Evolutionary conservation across 2,329 filamentous ascomycete species (phyloP), one percentile per base, ranked within the genome.

Genomic region (Pleoardoris graminearum): DNA sequence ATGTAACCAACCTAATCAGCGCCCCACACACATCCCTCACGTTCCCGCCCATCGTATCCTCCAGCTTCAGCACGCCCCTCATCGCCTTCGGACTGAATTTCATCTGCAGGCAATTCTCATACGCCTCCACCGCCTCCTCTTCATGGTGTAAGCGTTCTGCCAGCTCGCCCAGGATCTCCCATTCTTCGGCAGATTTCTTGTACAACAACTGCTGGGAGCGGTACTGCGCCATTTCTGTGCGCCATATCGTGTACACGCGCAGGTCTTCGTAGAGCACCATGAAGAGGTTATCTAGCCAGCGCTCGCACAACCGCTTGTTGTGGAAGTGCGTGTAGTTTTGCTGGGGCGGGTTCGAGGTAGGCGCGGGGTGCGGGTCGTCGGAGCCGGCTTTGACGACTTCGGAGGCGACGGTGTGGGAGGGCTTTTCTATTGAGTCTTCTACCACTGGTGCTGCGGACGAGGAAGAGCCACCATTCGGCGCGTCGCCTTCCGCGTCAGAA

Each of bases 181-280:
- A 99, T 72, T 99, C 94, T 62, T 96, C 91, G 1, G 93, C 89
- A 1, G 89, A 94, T 77, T 97, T 99, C 76, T 94, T 94, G 79
- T 97, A 99, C 61, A 95, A 88, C 74, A 96, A 87, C 57, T 93
- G 89, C 73, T 97, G 93, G 48, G 93, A 90, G 19, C 90, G 87
- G 71, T 92, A 97, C 72, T 97, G 93, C 0, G 91, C 90, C 85
- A 97, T 94, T 73, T 99, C 94, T 0, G 94, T 97, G 51, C 94
- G 88, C 94, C 94, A 99, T 73, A 99, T 99, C 11, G 94, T 99
- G 79, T 99, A 99, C 39, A 99, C 93, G 44, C 94, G 90, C 16
- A 99, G 82, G 68, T 99, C 94, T 74, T 99, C 94, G 72, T 99
- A 99, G 2, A 99, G 82, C 0, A 97, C 94, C 94, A 99, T 99